These are phyloP conservation scores for Solanum neorickii DNA, from an alignment of 257 asterid species.

Conservation along the genomic window DNA sequence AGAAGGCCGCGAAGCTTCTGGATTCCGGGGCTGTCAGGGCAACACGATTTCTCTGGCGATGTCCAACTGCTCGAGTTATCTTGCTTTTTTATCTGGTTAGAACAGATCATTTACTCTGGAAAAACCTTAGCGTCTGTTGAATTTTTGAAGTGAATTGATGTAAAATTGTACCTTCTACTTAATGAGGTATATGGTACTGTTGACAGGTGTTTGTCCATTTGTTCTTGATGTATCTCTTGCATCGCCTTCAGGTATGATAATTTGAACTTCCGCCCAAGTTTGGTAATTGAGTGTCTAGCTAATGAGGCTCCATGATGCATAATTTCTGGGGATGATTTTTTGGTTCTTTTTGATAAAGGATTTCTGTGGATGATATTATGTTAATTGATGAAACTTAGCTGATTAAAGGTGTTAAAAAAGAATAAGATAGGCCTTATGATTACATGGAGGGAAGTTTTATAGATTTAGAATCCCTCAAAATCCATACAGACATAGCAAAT, in stretches of 20 bases:
- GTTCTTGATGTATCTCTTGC: conserved; percentile 97
- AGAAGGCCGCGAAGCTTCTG: conserved; percentile 85
- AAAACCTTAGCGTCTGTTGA: background rate
- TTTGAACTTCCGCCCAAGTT: conserved; percentile 5
- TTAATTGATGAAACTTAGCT: background rate
- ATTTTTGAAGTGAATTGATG: background rate
- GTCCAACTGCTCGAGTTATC: conserved; percentile 88
- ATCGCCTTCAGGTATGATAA: conserved; percentile 85
- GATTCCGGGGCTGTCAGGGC: conserved; percentile 98
- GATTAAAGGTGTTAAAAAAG: background rate
- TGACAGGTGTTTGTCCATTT: conserved; percentile 97
- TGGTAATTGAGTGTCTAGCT: background rate
- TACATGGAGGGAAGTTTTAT: background rate
- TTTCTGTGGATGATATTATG: background rate
- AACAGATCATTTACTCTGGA: background rate
- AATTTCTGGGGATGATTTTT: background rate
- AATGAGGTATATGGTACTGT: background rate
- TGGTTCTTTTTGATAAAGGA: background rate
- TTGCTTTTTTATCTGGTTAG: conserved; percentile 92
- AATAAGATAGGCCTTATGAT: background rate
- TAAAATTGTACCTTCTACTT: background rate
- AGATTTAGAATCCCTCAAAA: background rate
- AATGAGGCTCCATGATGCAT: background rate
- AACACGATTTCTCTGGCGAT: conserved; percentile 93
- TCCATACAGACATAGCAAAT: background rate